Evolutionary conservation across 2,329 filamentous ascomycete genomes (phyloP), one percentile per base, ranked within the genome.

Genomic region (Fusarium tanahbumbuense): DNA sequence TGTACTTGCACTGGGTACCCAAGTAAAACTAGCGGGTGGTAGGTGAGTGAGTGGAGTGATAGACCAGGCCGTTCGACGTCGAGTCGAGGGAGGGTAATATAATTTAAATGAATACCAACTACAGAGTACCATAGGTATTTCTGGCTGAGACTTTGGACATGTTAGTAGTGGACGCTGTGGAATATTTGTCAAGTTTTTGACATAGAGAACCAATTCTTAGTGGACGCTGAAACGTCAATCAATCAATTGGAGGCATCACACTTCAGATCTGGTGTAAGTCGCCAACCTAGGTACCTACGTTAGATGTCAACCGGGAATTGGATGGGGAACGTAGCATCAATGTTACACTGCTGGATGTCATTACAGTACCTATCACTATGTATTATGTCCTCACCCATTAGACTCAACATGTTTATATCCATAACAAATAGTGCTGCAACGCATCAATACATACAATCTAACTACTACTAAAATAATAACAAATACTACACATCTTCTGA

Each of bases 11-110:
- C 12, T 41, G 22, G 40, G 50, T 28, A 48, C 48, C 48, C 18
- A 23, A 23, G 20, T 16, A 23, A 45, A 49, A 46, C 55, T 56
- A 61, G 63, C 48, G 52, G 59, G 54, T 58, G 62, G 42, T 49
- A 16, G 42, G 37, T 46, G 16, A 37, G 34, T 4, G 41, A 61
- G 61, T 47, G 60, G 59, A 48, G 59, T 68, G 49, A 55, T 28
- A 56, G 37, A 49, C 15, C 27, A 18, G 28, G 11, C 28, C 11
- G 34, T 11, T 18, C 18, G 12, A 34, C 12, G 22, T 41, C 49
- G 25, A 53, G 16, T 41, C 49, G 25, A 53, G 49, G 49, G 49
- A 53, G 49, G 23, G 40, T 52, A 12, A 9, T 27, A 52, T 15
- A 52, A 41, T 53, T 53, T 53, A 53, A 28, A 20, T 25, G 25